Conservation (phyloP, 2,329 filamentous ascomycete species). For the Botrytis porri region DNA sequence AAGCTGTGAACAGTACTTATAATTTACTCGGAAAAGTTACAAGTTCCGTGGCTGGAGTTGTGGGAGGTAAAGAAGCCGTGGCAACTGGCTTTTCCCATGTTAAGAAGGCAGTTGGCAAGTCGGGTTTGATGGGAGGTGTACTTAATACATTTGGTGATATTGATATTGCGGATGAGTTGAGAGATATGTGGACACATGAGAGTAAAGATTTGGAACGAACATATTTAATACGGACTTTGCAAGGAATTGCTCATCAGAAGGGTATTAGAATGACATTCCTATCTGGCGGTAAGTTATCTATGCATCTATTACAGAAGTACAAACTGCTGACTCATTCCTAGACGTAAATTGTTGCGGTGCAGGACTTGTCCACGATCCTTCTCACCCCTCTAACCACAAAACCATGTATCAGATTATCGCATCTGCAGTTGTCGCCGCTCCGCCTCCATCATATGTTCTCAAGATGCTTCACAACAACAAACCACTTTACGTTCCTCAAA, state of each 20-base stretch:
- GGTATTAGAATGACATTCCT: conserved; percentile 95
- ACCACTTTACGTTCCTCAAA: conserved; percentile 83
- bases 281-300: conserved; percentile 64
- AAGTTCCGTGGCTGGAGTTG: conserved; percentile 89
- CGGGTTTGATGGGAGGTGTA: conserved; percentile 91
- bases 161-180: conserved; percentile 87
- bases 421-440: conserved; percentile 86
- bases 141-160: conserved; percentile 96
- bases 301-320: neutral
- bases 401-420: conserved; percentile 99
- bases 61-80: conserved; percentile 91
- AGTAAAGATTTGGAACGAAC: conserved; percentile 96
- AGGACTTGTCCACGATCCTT: conserved; percentile 89
- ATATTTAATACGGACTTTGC: conserved; percentile 91
- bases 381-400: conserved; percentile 89
- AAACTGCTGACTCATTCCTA: conserved; percentile 37
- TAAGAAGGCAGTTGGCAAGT: conserved; percentile 95
- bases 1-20: conserved; percentile 93
- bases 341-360: conserved; percentile 89
- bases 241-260: conserved; percentile 93
- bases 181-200: conserved; percentile 98
- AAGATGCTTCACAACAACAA: conserved; percentile 96
- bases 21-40: conserved; percentile 95
- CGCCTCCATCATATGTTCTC: conserved; percentile 79
- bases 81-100: conserved; percentile 90